Evolutionary conservation across 2,329 filamentous ascomycete species (phyloP), one percentile per base, ranked within the genome.

Genomic region (Escovopsis sp.): DNA sequence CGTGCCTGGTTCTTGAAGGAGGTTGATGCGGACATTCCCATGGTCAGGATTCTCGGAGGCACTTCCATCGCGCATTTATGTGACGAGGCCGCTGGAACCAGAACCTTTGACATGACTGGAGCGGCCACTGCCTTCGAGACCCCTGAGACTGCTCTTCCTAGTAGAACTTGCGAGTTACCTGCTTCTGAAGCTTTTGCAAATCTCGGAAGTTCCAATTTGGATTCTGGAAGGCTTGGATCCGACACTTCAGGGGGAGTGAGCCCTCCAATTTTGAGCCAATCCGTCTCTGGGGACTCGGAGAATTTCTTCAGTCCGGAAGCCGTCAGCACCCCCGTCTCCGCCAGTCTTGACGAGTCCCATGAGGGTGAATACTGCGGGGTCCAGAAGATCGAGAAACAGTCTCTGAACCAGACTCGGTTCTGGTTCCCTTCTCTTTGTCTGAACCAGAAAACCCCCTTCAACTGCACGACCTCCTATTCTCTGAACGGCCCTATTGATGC

Each of bases 1-100:
- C 61, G 69, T 1, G 55, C 63, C 2, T 75, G 70, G 70, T 70
- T 72, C 47, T 37, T 64, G 18, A 69, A 69, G 40, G 55, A 66
- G n/a, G 40, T 55, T 0, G 48, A 63, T 0, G 53, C 64, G 0
- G 63, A 72, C 38, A 59, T 72, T 1, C 65, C 68, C 0, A 61
- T 71, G 1, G 51, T 72, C 3, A 67, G 66, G 44, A 48, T 59
- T 11, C 43, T 54, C 1, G 43, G 44, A 1, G 48, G 47, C 1
- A 45, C 45, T 18, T 49, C 52, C 1, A 37, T 53, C 3, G 38
- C 35, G 6, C 35, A 19, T 10, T 8, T 36, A n/a, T 36, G 35
- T 10, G 35, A 36, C n/a, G 35, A 36, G 35, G 35, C 23, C 26
- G 35, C 35, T 7, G 35, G 12, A 6, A 19, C 10, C n/a, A 36